Evolutionary conservation across 257 asterid genomes (phyloP).

Genomic region (Phtheirospermum japonicum): DNA sequence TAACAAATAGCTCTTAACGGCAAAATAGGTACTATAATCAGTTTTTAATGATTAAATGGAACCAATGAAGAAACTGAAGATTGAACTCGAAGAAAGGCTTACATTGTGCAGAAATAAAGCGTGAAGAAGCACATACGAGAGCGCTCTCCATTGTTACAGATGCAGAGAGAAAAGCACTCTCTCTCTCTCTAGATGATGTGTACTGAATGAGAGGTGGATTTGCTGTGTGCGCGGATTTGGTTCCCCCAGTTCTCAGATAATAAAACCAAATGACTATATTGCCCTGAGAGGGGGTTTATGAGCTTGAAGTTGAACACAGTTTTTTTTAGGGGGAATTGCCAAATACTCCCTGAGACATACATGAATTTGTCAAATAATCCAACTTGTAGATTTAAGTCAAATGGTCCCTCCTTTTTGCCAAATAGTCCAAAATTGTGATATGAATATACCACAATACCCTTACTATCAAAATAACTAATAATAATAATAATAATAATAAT

Average conservation of each 20-base stretch:
- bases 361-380: no score
- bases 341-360: no score
- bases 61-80: not conserved
- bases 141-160: conserved; percentile 44
- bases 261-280: not conserved
- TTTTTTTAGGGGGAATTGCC: no score
- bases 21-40: not conserved
- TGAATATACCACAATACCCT: no score
- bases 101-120: conserved; percentile 41
- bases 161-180: not conserved
- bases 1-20: not conserved
- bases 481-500: no score
- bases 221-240: not conserved
- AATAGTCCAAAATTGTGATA: no score
- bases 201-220: conserved; percentile 5
- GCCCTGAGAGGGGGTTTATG: not conserved
- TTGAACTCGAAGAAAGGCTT: conserved; percentile 24
- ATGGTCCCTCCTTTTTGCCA: no score
- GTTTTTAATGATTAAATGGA: no score
- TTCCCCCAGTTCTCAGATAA: not conserved
- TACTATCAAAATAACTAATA: no score
- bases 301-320: no score
- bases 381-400: no score
- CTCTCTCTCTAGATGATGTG: not conserved
- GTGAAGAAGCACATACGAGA: conserved; percentile 51